A percentile compares a stretch with the other conserved stretches of the same genome.
Conservation (phyloP, 257 asterid species). For the Lithospermum erythrorhizon region DNA sequence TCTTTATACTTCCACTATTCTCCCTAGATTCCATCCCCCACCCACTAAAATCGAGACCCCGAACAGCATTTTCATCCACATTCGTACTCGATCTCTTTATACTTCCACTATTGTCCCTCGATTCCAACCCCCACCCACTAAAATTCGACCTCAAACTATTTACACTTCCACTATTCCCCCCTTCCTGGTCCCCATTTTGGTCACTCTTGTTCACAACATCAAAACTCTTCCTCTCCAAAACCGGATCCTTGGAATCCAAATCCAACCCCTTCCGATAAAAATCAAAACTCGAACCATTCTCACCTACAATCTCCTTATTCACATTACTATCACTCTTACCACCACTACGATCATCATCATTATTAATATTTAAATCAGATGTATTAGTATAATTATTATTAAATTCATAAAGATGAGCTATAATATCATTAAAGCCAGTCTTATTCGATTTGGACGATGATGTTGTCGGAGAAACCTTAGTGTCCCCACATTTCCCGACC, state of each 20-base stretch:
- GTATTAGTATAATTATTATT: neutral
- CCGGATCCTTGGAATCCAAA: conserved; percentile 1
- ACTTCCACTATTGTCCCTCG: too few relatives aligned
- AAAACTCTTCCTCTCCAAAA: conserved; percentile 9
- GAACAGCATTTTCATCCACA: conserved; percentile 1
- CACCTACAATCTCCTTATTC: conserved; percentile 4
- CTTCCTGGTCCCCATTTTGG: neutral
- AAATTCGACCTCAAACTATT: conserved; percentile 6
- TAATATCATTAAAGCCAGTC: conserved; percentile 16
- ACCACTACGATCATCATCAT: neutral
- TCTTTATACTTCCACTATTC: conserved; percentile 16
- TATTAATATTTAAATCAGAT: too few relatives aligned
- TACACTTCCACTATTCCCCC: conserved; percentile 16
- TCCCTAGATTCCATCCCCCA: neutral
- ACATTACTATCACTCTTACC: neutral
- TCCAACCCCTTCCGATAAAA: neutral
- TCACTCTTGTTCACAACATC: neutral
- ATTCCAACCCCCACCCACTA: conserved; percentile 5
- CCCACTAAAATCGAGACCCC: neutral
- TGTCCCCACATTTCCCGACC: neutral
- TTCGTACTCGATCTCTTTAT: too few relatives aligned
- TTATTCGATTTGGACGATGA: neutral
- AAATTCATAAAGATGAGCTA: conserved; percentile 17
- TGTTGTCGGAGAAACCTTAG: conserved; percentile 6
- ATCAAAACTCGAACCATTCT: conserved; percentile 3